Evolutionary conservation across 202 grass and related monocot species (phyloP).

Genomic region (Setaria viridis): DNA sequence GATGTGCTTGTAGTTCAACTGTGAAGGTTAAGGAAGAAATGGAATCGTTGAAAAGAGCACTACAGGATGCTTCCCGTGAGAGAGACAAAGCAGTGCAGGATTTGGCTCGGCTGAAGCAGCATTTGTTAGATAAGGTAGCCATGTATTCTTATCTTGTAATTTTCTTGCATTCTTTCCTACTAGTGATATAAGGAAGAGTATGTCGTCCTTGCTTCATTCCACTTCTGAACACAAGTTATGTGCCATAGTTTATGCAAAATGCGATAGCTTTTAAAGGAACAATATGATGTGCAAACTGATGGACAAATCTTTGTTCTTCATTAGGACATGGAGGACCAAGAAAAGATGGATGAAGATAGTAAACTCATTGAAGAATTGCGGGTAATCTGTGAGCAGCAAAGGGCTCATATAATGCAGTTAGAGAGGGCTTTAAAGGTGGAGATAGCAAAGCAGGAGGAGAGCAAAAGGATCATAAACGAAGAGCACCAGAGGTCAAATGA

Average conservation of each 20-base stretch:
- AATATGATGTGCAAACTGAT: constrained; percentile 3
- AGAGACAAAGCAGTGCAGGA: constrained; percentile 88
- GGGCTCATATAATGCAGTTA: constrained; percentile 72
- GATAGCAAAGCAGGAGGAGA: constrained; percentile 72
- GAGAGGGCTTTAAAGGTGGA: constrained; percentile 79
- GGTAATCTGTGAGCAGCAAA: constrained; percentile 77
- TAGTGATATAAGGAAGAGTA: constrained; percentile 15
- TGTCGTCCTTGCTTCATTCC: constrained; percentile 9
- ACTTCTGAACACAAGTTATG: neutral
- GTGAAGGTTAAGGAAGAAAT: constrained; percentile 85
- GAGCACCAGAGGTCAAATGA: constrained; percentile 84
- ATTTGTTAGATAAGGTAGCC: constrained; percentile 93
- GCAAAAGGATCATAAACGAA: constrained; percentile 64
- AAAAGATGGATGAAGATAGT: constrained; percentile 92
- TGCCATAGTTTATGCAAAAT: constrained; percentile 31
- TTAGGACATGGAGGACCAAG: constrained; percentile 96
- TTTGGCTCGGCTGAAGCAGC: constrained; percentile 88
- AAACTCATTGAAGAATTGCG: constrained; percentile 84
- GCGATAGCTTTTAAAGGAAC: constrained; percentile 1
- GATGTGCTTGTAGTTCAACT: constrained; percentile 59
- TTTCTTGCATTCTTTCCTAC: neutral
- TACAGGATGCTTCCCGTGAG: constrained; percentile 61
- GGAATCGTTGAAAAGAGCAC: constrained; percentile 59
- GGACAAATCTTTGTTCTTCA: constrained; percentile 15
- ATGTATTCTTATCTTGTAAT: constrained; percentile 26